Conservation (phyloP, 345 rosid species). For the Cochlearia excelsa region DNA sequence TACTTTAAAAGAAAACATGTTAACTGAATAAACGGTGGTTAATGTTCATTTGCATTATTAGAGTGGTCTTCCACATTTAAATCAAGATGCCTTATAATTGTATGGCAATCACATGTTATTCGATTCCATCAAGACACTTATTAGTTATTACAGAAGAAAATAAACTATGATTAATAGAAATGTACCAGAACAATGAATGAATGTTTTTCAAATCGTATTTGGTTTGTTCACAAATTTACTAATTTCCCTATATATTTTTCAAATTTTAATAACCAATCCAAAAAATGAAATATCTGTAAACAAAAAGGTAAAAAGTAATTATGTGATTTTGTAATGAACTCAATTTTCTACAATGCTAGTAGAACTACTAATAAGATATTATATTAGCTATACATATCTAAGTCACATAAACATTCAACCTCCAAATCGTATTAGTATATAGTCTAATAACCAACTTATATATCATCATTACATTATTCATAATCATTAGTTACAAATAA, state of each 20-base stretch:
- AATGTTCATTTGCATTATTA: not conserved
- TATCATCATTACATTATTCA: slow-evolving; percentile 13
- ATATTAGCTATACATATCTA: slow-evolving; percentile 17
- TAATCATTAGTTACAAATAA: slow-evolving; percentile 24
- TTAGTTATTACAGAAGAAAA: not conserved
- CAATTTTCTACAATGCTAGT: not conserved
- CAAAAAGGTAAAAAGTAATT: too few relatives aligned
- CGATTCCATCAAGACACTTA: slow-evolving; percentile 25
- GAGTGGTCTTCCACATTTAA: slow-evolving; percentile 14
- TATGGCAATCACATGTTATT: slow-evolving; percentile 30
- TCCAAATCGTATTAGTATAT: slow-evolving; percentile 26
- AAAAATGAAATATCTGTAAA: too few relatives aligned
- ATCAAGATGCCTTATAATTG: slow-evolving; percentile 33
- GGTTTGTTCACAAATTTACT: too few relatives aligned
- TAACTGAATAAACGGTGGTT: slow-evolving; percentile 39
- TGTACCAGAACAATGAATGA: too few relatives aligned
- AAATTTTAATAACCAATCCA: too few relatives aligned
- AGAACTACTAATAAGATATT: slow-evolving; percentile 12
- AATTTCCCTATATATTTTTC: too few relatives aligned
- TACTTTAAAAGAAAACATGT: slow-evolving; percentile 23
- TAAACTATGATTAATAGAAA: too few relatives aligned
- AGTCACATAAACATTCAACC: slow-evolving; percentile 30
- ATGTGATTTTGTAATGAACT: too few relatives aligned
- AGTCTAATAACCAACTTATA: slow-evolving; percentile 18
- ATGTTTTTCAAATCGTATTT: too few relatives aligned